Evolutionary conservation across 2,329 filamentous ascomycete species (phyloP).

Genomic region (Coleophoma crateriformis): DNA sequence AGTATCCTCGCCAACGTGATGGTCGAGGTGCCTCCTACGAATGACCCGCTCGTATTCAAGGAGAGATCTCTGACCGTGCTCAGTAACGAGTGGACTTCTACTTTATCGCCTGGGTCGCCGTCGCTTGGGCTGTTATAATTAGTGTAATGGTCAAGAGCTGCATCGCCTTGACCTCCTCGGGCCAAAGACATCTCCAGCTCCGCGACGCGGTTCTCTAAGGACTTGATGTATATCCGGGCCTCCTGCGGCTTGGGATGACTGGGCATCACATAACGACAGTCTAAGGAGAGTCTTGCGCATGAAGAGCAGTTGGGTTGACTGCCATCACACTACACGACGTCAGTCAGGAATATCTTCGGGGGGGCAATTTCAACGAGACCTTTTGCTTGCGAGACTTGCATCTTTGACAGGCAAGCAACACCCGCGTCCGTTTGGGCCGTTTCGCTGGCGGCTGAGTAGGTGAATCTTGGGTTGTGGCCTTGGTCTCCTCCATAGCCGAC

Average conservation of each 20-base stretch:
- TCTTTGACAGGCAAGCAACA: slow-evolving; percentile 6
- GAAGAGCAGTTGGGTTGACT: slow-evolving; percentile 7
- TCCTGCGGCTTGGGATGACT: slow-evolving; percentile 5
- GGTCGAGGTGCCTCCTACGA: slow-evolving; percentile 4
- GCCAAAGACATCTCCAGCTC: slow-evolving; percentile 6
- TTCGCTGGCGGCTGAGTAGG: neutral
- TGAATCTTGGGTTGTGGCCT: neutral
- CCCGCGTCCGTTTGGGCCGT: slow-evolving; percentile 4
- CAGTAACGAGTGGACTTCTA: slow-evolving; percentile 4
- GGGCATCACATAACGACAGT: slow-evolving; percentile 7
- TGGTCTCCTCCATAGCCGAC: neutral
- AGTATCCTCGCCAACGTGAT: slow-evolving; percentile 6
- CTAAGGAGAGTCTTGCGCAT: slow-evolving; percentile 4
- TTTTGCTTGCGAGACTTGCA: slow-evolving; percentile 8
- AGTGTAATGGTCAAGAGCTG: slow-evolving; percentile 7
- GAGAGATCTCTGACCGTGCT: slow-evolving; percentile 8
- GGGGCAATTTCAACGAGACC: neutral
- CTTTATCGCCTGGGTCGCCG: neutral
- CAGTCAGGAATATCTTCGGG: neutral
- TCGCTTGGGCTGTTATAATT: neutral
- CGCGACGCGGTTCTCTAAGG: slow-evolving; percentile 8
- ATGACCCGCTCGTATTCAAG: slow-evolving; percentile 4
- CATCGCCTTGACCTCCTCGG: slow-evolving; percentile 1
- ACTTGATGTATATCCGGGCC: slow-evolving; percentile 9
- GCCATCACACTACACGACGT: slow-evolving; percentile 4